Evolutionary conservation across 768 basidiomycete species (phyloP), one percentile per base, ranked within the genome.

Genomic region (Rhizopogon vinicolor): DNA sequence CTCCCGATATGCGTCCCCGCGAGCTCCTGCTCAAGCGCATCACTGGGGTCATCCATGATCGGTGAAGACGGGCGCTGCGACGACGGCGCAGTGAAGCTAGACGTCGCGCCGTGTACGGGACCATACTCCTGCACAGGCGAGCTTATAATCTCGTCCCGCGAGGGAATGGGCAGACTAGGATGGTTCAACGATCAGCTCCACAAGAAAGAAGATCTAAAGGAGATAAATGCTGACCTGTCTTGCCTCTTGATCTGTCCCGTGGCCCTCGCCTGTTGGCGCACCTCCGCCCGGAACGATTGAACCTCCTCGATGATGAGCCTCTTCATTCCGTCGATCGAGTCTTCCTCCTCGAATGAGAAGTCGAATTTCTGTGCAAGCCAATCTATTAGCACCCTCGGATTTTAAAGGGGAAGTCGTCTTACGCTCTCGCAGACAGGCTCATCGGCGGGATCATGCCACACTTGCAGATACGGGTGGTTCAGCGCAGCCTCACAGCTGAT

Each of bases 391-490:
- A 37, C 8, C 14, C 35, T 49, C 18, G 19, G 8, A 28, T 46
- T 33, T 48, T 13, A 56, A 14, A 29, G n/a, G 13, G 19, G 9
- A 37, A 25, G 16, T 45, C 3, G 50, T 72, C 78, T 63, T 62
- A 93, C 93, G 48, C 80, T 70, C 39, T 91, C 85, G 69, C 93
- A 97, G 39, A 82, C 62, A 0, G 95, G 95, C 70, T 97, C 95
- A 67, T 98, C 95, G 9, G 90, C 85, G 18, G 94, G 94, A 69
- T 98, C 97, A 67, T 98, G 95, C 97, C 97, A 99, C 10, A 98
- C 97, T 57, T 89, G 84, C 58, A 92, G 75, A 74, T 98, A 99
- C 2, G 95, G 93, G 67, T 99, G 97, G 52, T 89, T 87, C 50
- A 99, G 76, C 2, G 97, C 97, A 66, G 98, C 86, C 65, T 97